Evolutionary conservation across 176 grass and related monocot species (phyloP).

Genomic region (Saccharum spontaneum): DNA sequence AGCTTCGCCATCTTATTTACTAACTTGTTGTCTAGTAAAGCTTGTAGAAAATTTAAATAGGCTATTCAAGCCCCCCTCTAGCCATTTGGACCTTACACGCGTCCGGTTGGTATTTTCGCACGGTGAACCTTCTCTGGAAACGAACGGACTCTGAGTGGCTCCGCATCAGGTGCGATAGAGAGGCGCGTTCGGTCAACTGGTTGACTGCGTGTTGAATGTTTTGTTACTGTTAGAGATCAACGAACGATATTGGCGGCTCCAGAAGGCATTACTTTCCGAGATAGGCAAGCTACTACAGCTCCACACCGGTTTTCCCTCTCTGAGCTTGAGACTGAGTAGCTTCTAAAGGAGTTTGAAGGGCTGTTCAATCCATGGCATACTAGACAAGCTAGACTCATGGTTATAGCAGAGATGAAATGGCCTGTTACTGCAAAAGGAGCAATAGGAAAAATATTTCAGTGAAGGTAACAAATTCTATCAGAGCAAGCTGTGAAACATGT

Average conservation of each 20-base stretch:
- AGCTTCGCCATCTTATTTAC: too few species aligned
- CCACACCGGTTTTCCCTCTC: slow-evolving; percentile 66
- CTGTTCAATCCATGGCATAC: slow-evolving; percentile 83
- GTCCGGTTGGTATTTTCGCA: too few species aligned
- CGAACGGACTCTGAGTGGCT: too few species aligned
- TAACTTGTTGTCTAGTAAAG: too few species aligned
- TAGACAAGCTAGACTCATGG: slow-evolving; percentile 78
- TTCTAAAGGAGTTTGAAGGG: slow-evolving; percentile 80
- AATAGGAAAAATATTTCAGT: neutral
- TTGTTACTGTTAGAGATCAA: too few species aligned
- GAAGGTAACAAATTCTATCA: neutral
- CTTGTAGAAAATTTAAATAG: too few species aligned
- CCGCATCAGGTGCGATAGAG: too few species aligned
- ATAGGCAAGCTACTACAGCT: slow-evolving; percentile 57
- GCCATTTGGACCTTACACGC: too few species aligned
- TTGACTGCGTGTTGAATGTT: too few species aligned
- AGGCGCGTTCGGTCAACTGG: too few species aligned
- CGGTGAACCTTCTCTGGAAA: too few species aligned
- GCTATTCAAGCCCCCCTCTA: too few species aligned
- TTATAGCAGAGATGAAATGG: slow-evolving; percentile 18
- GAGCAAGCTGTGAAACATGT: neutral
- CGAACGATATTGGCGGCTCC: slow-evolving; percentile 12
- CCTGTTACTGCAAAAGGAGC: slow-evolving; percentile 15
- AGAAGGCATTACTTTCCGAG: slow-evolving; percentile 46
- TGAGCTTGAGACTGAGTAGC: slow-evolving; percentile 83